Percentiles rank a stretch among this genome's conserved stretches.
Conservation (phyloP, 441 rosid species). For the Aquilaria agallochum region DNA sequence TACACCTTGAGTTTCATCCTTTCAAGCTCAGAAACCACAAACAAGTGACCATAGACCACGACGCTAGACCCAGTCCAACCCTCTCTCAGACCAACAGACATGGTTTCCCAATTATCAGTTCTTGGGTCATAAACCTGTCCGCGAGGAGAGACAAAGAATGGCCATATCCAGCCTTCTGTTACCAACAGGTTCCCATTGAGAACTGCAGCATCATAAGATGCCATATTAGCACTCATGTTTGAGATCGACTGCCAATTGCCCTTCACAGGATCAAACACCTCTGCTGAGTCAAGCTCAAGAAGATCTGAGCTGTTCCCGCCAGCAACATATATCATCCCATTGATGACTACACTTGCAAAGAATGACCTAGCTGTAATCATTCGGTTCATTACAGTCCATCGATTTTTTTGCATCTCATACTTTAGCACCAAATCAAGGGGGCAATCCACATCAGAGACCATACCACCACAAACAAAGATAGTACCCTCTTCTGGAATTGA, state of each 20-base stretch:
- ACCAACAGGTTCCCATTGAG: conserved; percentile 79
- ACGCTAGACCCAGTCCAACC: conserved; percentile 98
- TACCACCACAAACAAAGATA: conserved; percentile 82
- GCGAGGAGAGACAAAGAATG: conserved; percentile 78
- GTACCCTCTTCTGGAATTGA: conserved; percentile 59
- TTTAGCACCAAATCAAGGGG: conserved; percentile 84
- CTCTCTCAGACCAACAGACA: conserved; percentile 78
- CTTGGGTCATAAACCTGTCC: conserved; percentile 87
- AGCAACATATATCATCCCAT: conserved; percentile 76
- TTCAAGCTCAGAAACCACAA: conserved; percentile 79
- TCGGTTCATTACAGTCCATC: conserved; percentile 67
- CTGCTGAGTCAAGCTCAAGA: conserved; percentile 72
- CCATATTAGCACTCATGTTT: conserved; percentile 79
- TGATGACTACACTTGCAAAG: conserved; percentile 71
- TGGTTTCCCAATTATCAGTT: conserved; percentile 67
- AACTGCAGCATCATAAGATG: conserved; percentile 84
- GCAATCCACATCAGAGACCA: conserved; percentile 73
- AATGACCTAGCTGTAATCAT: conserved; percentile 81
- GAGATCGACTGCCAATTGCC: conserved; percentile 65
- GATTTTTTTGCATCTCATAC: conserved; percentile 75
- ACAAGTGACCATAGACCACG: conserved; percentile 63
- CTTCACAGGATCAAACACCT: conserved; percentile 64
- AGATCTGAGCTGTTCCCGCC: conserved; percentile 79
- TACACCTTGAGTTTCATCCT: conserved; percentile 95
- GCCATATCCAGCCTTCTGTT: conserved; percentile 98